phyloP scores from a whole-genome alignment of 1,284 basidiomycete genomes.

The Moniliophthora roreri region DNA sequence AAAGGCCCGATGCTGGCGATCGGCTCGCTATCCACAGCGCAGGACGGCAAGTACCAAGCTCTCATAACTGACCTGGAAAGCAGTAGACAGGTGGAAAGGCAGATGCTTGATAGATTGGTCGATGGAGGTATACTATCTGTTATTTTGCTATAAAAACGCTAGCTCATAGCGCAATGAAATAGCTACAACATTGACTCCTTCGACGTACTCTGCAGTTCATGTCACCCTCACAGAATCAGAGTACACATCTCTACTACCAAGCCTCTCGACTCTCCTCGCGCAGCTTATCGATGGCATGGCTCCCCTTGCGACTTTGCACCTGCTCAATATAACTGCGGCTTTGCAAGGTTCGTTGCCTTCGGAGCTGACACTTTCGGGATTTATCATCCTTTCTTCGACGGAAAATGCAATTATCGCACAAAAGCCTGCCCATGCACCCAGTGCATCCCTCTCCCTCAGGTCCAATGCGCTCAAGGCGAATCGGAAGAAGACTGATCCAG shows the following conservation, averaged over 20 bases:
- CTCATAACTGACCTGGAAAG: constrained; percentile 59
- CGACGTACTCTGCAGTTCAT: constrained; percentile 64
- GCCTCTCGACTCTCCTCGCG: constrained; percentile 53
- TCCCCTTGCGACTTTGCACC: constrained; percentile 66
- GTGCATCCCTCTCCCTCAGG: constrained; percentile 39
- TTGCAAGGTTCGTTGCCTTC: constrained; percentile 37
- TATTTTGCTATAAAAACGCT: constrained; percentile 7
- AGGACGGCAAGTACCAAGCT: constrained; percentile 73
- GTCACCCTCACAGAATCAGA: constrained; percentile 60
- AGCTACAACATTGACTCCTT: constrained; percentile 61
- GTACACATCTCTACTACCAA: constrained; percentile 54
- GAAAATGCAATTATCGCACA: constrained; percentile 59
- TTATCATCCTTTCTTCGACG: constrained; percentile 50
- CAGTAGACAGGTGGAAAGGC: constrained; percentile 59
- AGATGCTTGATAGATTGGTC: constrained; percentile 74
- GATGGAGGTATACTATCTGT: constrained; percentile 58
- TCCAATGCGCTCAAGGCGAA: constrained; percentile 21
- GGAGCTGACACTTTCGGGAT: constrained; percentile 63
- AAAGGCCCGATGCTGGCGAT: constrained; percentile 62
- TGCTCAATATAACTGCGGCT: constrained; percentile 46
- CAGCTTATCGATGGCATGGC: constrained; percentile 58
- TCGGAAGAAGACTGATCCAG: constrained; percentile 57
- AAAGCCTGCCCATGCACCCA: constrained; percentile 51
- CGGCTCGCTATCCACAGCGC: constrained; percentile 72
- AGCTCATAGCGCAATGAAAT: constrained; percentile 11